Conservation (phyloP, 257 asterid genomes). For the Fraxinus pennsylvanica region DNA sequence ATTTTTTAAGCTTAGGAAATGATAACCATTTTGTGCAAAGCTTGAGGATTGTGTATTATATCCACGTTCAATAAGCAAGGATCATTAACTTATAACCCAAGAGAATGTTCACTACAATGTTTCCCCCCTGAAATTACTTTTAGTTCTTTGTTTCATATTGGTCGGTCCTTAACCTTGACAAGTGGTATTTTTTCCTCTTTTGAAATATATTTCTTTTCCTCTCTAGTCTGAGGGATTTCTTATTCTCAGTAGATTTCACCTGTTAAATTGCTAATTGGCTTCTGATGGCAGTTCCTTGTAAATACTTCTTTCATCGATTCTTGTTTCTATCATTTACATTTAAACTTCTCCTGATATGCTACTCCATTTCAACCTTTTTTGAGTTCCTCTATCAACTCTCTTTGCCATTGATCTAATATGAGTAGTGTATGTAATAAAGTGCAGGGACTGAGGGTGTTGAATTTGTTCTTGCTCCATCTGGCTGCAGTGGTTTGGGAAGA, state of each 20-base stretch:
- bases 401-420: conserved; percentile 34
- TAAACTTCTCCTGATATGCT: neutral
- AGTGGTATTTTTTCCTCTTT: neutral
- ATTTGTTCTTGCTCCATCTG: conserved; percentile 59
- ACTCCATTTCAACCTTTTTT: neutral
- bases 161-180: neutral
- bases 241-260: neutral
- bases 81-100: neutral
- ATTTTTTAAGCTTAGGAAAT: neutral
- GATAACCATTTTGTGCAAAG: neutral
- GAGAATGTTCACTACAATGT: neutral
- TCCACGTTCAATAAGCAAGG: neutral
- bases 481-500: conserved; percentile 69
- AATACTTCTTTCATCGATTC: neutral
- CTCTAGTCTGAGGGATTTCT: neutral
- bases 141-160: neutral
- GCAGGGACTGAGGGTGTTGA: conserved; percentile 99
- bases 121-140: neutral
- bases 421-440: conserved; percentile 59
- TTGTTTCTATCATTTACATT: neutral
- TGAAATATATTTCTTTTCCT: neutral
- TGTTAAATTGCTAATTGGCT: neutral
- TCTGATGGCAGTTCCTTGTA: neutral
- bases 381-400: neutral
- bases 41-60: neutral